Percentiles rank a stretch among this genome's conserved stretches.
phyloP scores from a whole-genome alignment of 805 yeast genomes.

The Saturnispora serradocipensis region DNA sequence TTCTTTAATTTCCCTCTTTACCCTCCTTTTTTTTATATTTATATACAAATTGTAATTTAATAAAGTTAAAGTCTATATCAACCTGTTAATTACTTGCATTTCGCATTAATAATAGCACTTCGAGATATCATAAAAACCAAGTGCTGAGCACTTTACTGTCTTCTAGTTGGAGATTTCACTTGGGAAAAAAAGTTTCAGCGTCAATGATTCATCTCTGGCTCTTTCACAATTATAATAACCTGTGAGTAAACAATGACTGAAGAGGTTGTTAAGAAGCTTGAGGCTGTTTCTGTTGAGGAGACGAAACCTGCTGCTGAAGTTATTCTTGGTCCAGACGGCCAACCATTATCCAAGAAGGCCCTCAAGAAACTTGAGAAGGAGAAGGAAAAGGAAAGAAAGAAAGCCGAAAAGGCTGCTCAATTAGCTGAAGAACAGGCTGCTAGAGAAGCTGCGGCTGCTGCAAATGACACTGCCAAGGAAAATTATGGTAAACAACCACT shows the following conservation, averaged over 20 bases:
- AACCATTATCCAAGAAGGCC: conserved; percentile 87
- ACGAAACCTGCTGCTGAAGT: conserved; percentile 13
- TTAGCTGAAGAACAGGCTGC: conserved; percentile 81
- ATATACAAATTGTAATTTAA: neutral
- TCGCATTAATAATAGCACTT: neutral
- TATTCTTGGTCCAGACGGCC: conserved; percentile 50
- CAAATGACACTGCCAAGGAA: conserved; percentile 77
- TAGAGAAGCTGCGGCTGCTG: conserved; percentile 55
- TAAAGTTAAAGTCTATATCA: neutral
- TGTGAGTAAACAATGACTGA: conserved; percentile 18
- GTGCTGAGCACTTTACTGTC: neutral
- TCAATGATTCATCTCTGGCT: neutral
- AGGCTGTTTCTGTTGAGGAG: conserved; percentile 17
- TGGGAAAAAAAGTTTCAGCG: neutral
- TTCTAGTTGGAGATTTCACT: too few relatives aligned
- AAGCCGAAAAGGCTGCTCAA: conserved; percentile 86
- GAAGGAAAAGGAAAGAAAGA: conserved; percentile 84
- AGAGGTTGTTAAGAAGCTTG: conserved; percentile 23
- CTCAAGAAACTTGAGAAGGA: conserved; percentile 90
- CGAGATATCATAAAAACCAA: neutral
- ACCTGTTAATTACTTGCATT: neutral
- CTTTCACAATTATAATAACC: neutral
- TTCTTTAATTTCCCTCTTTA: neutral
- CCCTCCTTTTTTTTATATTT: neutral
- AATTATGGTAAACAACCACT: conserved; percentile 87